Evolutionary conservation across 257 asterid genomes (phyloP).

Genomic region (Datura wrightii): DNA sequence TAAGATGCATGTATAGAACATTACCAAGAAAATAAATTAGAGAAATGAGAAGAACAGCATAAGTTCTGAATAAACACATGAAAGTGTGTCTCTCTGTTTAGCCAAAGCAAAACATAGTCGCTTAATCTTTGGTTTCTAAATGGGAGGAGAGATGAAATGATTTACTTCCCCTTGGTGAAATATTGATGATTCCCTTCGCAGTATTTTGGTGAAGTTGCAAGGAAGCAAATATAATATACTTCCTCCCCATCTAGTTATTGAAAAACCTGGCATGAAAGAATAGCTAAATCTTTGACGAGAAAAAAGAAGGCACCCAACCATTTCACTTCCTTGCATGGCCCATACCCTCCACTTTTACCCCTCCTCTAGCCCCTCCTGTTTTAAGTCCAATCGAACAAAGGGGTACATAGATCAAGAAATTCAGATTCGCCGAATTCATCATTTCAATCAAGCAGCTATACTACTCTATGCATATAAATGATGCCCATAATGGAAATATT

Average conservation of each 20-base stretch:
- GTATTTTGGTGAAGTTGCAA: background rate
- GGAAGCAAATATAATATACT: background rate
- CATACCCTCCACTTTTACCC: background rate
- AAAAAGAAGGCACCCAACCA: background rate
- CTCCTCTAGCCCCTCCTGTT: constrained; percentile 16
- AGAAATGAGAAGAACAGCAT: background rate
- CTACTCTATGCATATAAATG: background rate
- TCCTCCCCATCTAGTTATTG: background rate
- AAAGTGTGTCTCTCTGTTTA: background rate
- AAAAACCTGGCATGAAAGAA: background rate
- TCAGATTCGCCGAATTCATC: background rate
- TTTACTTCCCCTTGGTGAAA: background rate
- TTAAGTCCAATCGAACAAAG: background rate
- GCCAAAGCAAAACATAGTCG: background rate
- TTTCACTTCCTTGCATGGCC: background rate
- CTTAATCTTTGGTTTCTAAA: background rate
- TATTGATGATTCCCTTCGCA: constrained; percentile 4
- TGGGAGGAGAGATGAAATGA: background rate
- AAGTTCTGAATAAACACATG: background rate
- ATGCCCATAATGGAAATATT: background rate
- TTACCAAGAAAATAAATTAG: constrained; percentile 2
- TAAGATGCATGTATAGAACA: background rate
- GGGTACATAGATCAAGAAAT: background rate
- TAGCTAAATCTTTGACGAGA: background rate
- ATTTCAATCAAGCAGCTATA: constrained; percentile 17